phyloP scores from a whole-genome alignment of 2,329 filamentous ascomycete species.

The Talaromyces sp. region DNA sequence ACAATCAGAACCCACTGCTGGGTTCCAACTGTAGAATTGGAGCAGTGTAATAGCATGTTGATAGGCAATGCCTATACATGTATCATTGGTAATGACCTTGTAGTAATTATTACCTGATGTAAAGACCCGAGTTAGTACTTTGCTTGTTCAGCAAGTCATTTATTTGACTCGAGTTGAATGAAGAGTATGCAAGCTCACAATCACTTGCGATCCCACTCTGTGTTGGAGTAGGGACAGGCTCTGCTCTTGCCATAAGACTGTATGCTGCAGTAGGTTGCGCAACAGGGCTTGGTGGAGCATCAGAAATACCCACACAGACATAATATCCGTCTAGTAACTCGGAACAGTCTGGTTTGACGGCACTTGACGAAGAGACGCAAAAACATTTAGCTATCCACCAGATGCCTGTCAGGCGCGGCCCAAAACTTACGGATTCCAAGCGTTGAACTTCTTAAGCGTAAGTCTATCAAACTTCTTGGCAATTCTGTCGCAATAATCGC shows the following conservation, averaged over 20 bases:
- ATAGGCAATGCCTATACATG: slow-evolving; percentile 19
- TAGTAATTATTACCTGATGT: slow-evolving; percentile 20
- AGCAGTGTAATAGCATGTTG: slow-evolving; percentile 12
- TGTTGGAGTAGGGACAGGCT: slow-evolving; percentile 19
- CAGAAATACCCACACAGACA: slow-evolving; percentile 12
- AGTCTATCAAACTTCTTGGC: slow-evolving; percentile 1
- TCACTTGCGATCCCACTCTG: slow-evolving; percentile 19
- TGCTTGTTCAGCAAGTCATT: not conserved
- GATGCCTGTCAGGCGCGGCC: not conserved
- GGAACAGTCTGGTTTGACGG: slow-evolving; percentile 17
- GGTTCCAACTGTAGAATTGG: not conserved
- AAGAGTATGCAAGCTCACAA: slow-evolving; percentile 9
- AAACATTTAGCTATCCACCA: not conserved
- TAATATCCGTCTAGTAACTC: slow-evolving; percentile 13
- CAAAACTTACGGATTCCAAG: slow-evolving; percentile 14
- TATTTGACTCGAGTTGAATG: not conserved
- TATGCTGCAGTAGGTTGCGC: not conserved
- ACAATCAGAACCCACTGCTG: slow-evolving; percentile 22
- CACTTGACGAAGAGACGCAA: not conserved
- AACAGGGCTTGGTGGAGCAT: not conserved
- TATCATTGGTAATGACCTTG: slow-evolving; percentile 19
- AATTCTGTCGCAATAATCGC: slow-evolving; percentile 9
- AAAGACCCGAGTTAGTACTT: not conserved
- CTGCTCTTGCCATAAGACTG: slow-evolving; percentile 9
- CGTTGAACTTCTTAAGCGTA: slow-evolving; percentile 11